Evolutionary conservation across 1,284 basidiomycete species (phyloP).

Genomic region (Salmacisia buchloeana): DNA sequence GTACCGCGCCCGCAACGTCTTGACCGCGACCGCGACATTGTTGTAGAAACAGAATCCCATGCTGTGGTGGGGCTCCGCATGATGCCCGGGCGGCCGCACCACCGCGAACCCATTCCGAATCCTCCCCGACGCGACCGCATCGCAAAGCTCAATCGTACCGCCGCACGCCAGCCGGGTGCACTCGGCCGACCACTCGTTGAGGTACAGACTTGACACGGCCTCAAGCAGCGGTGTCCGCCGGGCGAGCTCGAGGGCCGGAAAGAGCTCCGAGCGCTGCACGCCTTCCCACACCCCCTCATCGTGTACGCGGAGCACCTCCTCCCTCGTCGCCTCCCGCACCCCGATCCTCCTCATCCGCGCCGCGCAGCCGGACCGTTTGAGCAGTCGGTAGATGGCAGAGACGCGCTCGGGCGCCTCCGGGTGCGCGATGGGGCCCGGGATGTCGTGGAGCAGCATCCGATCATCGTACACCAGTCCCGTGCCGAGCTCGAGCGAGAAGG

Average conservation of each 20-base stretch:
- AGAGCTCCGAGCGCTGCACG: slow-evolving; percentile 64
- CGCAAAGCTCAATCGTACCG: slow-evolving; percentile 10
- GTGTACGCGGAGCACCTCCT: slow-evolving; percentile 83
- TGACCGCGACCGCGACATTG: slow-evolving; percentile 86
- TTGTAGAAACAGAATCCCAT: slow-evolving; percentile 99
- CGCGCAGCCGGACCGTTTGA: slow-evolving; percentile 63
- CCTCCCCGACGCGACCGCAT: slow-evolving; percentile 75
- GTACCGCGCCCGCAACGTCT: slow-evolving; percentile 57
- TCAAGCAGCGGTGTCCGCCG: neutral
- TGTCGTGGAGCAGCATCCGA: slow-evolving; percentile 76
- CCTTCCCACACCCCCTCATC: slow-evolving; percentile 84
- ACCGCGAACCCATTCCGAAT: slow-evolving; percentile 88
- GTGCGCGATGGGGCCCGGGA: slow-evolving; percentile 59
- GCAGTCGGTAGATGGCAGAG: slow-evolving; percentile 63
- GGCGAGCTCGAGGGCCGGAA: neutral
- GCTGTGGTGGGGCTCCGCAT: slow-evolving; percentile 92
- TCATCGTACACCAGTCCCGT: slow-evolving; percentile 81
- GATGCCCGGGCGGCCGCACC: slow-evolving; percentile 93
- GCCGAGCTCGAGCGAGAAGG: neutral
- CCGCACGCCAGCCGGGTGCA: slow-evolving; percentile 16
- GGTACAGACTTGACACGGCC: slow-evolving; percentile 1
- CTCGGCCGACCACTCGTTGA: slow-evolving; percentile 11
- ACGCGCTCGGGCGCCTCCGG: slow-evolving; percentile 87
- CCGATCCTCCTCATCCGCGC: slow-evolving; percentile 71
- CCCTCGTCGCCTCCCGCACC: slow-evolving; percentile 66